Conservation (phyloP, 73 alveolate species). For the Paramecium biaurelia region DNA sequence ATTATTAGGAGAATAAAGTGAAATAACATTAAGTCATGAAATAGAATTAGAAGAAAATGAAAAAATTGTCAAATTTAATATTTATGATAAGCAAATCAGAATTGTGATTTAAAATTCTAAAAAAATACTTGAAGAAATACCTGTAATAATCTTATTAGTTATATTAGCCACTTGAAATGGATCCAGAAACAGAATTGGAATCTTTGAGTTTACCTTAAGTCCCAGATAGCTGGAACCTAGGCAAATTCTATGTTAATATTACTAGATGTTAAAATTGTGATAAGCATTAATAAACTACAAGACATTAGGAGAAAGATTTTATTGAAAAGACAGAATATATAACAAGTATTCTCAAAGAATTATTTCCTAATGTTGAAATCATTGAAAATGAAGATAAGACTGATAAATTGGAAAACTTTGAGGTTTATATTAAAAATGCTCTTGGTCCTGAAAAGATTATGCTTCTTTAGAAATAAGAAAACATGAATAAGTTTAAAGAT, state of each 20-base stretch:
- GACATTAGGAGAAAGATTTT: slow-evolving; percentile 15
- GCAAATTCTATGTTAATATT: slow-evolving; percentile 2
- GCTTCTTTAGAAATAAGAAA: background rate
- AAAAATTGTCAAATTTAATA: background rate
- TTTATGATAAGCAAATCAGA: background rate
- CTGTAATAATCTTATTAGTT: background rate
- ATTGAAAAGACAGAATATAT: slow-evolving; percentile 5
- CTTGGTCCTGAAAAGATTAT: background rate
- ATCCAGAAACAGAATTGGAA: slow-evolving; percentile 18
- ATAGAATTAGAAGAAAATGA: background rate
- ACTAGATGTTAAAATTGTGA: slow-evolving; percentile 12
- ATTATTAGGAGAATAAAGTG: background rate
- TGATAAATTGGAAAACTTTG: slow-evolving; percentile 11
- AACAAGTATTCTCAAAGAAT: background rate
- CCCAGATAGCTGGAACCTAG: slow-evolving; percentile 2
- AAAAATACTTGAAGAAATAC: background rate
- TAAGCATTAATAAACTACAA: slow-evolving; percentile 14
- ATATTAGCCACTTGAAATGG: background rate
- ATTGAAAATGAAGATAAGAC: slow-evolving; percentile 42
- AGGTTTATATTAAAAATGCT: slow-evolving; percentile 5
- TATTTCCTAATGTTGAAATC: slow-evolving; percentile 20
- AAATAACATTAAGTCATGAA: background rate
- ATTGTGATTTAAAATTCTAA: background rate
- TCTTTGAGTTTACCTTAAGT: background rate
- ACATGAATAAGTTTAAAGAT: background rate